phyloP scores from a whole-genome alignment of 306 rosid genomes.

The Cyclanthera cordifolia region DNA sequence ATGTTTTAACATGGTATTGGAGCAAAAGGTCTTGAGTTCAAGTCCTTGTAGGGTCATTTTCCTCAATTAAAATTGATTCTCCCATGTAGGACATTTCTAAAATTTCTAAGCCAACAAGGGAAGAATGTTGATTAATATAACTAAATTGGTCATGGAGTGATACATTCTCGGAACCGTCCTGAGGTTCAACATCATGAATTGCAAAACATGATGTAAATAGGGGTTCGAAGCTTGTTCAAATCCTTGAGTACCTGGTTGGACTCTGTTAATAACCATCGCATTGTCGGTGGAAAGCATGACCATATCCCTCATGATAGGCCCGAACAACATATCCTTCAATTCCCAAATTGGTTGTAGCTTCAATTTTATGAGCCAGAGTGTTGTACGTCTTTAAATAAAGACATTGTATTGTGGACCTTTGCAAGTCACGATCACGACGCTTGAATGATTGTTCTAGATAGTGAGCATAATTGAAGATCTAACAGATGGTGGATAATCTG shows the following conservation, averaged over 20 bases:
- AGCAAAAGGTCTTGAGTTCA: no score
- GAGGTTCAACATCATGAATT: conserved; percentile 70
- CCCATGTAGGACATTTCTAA: no score
- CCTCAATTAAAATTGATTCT: no score
- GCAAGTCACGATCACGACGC: conserved; percentile 49
- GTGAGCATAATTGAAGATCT: conserved; percentile 74
- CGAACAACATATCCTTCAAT: conserved; percentile 73
- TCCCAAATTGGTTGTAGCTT: conserved; percentile 61
- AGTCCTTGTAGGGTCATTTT: no score
- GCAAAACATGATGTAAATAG: conserved; percentile 57
- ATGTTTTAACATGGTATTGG: no score
- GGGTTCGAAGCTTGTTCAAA: conserved; percentile 57
- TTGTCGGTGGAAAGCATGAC: conserved; percentile 68
- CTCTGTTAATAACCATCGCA: conserved; percentile 65
- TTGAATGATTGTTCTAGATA: conserved; percentile 32
- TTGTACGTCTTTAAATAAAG: conserved; percentile 35
- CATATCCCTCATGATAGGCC: conserved; percentile 87
- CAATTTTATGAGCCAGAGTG: conserved; percentile 51
- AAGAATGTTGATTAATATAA: no score
- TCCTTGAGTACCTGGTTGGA: conserved; percentile 67
- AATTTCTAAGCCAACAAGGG: no score
- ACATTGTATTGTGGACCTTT: conserved; percentile 82
- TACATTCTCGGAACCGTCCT: conserved; percentile 67
- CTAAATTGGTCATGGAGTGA: conserved; percentile 70
- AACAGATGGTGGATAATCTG: conserved; percentile 56